Conservation (phyloP, 2,329 filamentous ascomycete species). For the Fusarium proliferatum region DNA sequence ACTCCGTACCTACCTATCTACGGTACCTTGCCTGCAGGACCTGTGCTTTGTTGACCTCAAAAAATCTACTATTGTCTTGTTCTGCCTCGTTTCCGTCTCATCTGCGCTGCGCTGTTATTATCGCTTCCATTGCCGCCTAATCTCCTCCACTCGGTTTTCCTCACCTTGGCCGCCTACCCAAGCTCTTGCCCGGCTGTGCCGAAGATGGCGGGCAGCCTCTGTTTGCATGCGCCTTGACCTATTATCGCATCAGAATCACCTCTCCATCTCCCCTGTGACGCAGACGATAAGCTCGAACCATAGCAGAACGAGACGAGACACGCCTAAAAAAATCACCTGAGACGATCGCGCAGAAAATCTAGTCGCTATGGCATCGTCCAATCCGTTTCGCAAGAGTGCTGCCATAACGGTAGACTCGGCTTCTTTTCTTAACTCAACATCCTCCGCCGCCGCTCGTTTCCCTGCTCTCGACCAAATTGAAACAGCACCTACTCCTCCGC, state of each 20-base stretch:
- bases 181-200: conserved; percentile 42
- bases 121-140: conserved; percentile 25
- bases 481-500: conserved; percentile 43
- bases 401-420: conserved; percentile 36
- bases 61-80: background rate
- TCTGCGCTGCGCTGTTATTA: conserved; percentile 19
- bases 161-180: conserved; percentile 20
- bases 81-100: conserved; percentile 4
- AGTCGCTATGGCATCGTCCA: conserved; percentile 54
- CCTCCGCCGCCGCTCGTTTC: conserved; percentile 34
- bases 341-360: conserved; percentile 1
- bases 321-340: conserved; percentile 15
- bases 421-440: conserved; percentile 11
- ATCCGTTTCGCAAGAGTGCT: conserved; percentile 63
- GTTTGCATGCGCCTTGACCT: conserved; percentile 43
- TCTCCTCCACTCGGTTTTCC: conserved; percentile 21
- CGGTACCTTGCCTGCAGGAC: conserved; percentile 5
- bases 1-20: background rate
- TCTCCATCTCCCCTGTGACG: conserved; percentile 12
- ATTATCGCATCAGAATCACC: conserved; percentile 30
- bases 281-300: conserved; percentile 25
- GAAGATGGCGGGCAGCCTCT: conserved; percentile 45
- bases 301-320: conserved; percentile 18
- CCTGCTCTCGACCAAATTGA: conserved; percentile 47
- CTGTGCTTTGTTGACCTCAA: conserved; percentile 19